phyloP scores from a whole-genome alignment of 345 rosid species.

The Zanthoxylum bungeanum region DNA sequence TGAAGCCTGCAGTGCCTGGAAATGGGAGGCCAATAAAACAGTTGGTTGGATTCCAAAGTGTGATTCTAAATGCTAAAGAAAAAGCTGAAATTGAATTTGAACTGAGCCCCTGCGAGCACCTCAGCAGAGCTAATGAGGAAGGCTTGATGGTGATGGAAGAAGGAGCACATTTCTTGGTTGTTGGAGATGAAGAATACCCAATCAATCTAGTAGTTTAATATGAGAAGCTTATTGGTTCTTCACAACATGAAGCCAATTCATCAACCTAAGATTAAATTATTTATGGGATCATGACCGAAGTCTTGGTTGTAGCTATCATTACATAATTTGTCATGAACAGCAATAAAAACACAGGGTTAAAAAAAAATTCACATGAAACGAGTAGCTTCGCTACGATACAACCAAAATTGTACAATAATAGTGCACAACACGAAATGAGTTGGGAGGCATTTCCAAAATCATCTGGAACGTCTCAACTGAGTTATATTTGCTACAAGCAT shows the following conservation, averaged over 20 bases:
- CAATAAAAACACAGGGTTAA: neutral
- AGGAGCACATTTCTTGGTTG: conserved; percentile 63
- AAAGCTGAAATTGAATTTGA: conserved; percentile 51
- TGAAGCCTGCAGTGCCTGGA: conserved; percentile 41
- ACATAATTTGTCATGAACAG: neutral
- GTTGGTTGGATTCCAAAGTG: conserved; percentile 64
- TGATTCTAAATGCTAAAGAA: conserved; percentile 53
- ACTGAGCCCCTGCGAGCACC: conserved; percentile 58
- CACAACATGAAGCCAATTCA: conserved; percentile 4
- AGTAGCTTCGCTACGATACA: neutral
- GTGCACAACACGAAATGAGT: conserved; percentile 25
- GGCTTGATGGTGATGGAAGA: conserved; percentile 71
- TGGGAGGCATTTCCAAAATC: neutral
- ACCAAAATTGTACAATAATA: neutral
- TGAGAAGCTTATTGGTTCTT: neutral
- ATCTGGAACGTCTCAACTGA: conserved; percentile 14
- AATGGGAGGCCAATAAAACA: conserved; percentile 60
- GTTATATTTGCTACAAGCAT: conserved; percentile 22
- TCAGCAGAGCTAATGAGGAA: conserved; percentile 60
- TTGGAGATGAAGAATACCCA: conserved; percentile 60
- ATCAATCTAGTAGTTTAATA: conserved; percentile 41
- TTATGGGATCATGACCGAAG: too few species aligned
- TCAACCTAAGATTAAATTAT: too few species aligned
- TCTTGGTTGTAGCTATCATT: too few species aligned
- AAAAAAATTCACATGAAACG: neutral